phyloP scores from a whole-genome alignment of 495 filamentous ascomycete species.

The Xylaria castorea region DNA sequence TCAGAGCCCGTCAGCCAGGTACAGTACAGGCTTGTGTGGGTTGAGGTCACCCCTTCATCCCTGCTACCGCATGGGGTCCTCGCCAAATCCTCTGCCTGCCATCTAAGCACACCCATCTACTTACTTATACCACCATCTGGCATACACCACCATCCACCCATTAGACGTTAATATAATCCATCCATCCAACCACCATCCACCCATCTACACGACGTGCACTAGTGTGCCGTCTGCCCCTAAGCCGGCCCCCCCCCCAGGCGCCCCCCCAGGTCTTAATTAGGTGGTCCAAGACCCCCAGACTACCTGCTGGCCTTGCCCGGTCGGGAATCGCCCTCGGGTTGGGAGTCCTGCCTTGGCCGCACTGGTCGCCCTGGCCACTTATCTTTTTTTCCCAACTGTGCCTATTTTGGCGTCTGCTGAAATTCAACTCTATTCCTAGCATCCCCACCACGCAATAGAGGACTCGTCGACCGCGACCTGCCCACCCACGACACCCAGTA shows the following conservation, averaged over 20 bases:
- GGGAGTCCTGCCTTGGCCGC: conserved; percentile 17
- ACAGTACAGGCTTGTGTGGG: conserved; percentile 8
- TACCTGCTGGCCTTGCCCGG: conserved; percentile 22
- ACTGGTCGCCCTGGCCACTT: conserved; percentile 14
- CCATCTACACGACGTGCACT: conserved; percentile 1
- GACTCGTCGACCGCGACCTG: conserved; percentile 17
- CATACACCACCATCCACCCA: neutral
- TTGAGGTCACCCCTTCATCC: conserved; percentile 15
- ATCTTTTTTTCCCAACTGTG: conserved; percentile 23
- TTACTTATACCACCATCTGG: neutral
- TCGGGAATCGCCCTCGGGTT: conserved; percentile 23
- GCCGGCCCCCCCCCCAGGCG: conserved; percentile 3
- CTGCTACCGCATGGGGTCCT: conserved; percentile 23
- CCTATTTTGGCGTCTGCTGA: conserved; percentile 31
- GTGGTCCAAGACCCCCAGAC: conserved; percentile 25
- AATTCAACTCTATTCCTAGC: conserved; percentile 25
- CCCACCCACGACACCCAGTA: neutral
- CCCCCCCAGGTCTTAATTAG: conserved; percentile 24
- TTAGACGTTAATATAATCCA: too few species aligned
- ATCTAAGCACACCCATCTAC: neutral
- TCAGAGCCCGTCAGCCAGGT: conserved; percentile 22
- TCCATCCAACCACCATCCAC: conserved; percentile 2
- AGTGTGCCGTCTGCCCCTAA: conserved; percentile 6
- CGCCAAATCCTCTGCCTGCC: conserved; percentile 14
- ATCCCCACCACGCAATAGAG: conserved; percentile 14